phyloP scores from a whole-genome alignment of 2,329 filamentous ascomycete species.

The Fusarium equiseti region DNA sequence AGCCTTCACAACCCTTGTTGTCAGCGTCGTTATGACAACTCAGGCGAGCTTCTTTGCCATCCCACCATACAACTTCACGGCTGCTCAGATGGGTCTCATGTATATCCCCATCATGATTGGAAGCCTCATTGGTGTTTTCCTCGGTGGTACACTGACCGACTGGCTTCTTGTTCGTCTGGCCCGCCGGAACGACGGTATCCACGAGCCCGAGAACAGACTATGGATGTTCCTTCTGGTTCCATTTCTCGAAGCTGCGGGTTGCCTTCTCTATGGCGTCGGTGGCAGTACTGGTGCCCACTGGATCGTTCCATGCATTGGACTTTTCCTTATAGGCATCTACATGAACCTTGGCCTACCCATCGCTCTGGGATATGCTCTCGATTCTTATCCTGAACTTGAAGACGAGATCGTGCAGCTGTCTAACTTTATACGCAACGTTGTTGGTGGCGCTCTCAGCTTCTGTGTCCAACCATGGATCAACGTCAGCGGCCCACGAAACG shows the following conservation, averaged over 20 bases:
- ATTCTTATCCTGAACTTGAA: not conserved
- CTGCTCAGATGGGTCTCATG: slow-evolving; percentile 36
- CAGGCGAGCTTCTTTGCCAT: slow-evolving; percentile 14
- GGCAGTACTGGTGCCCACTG: not conserved
- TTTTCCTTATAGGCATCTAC: not conserved
- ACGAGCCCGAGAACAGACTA: slow-evolving; percentile 37
- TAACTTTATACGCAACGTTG: too few relatives aligned
- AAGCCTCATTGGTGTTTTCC: slow-evolving; percentile 12
- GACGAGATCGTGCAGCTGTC: not conserved
- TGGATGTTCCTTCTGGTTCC: slow-evolving; percentile 28
- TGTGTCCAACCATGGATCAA: too few relatives aligned
- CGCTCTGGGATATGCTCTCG: not conserved
- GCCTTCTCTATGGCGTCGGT: not conserved
- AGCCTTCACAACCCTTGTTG: too few relatives aligned
- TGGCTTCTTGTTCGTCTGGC: slow-evolving; percentile 33
- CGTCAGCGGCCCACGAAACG: too few relatives aligned
- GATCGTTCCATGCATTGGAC: not conserved
- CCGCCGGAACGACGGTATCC: slow-evolving; percentile 26
- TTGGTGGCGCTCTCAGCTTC: too few relatives aligned
- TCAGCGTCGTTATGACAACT: not conserved
- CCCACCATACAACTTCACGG: slow-evolving; percentile 32
- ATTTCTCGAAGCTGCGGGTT: not conserved
- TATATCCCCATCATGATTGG: slow-evolving; percentile 39
- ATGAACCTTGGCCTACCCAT: not conserved
- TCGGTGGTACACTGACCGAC: slow-evolving; percentile 28